Conservation (phyloP, 169 alveolate genomes). For the Plasmodium gallinaceum region DNA sequence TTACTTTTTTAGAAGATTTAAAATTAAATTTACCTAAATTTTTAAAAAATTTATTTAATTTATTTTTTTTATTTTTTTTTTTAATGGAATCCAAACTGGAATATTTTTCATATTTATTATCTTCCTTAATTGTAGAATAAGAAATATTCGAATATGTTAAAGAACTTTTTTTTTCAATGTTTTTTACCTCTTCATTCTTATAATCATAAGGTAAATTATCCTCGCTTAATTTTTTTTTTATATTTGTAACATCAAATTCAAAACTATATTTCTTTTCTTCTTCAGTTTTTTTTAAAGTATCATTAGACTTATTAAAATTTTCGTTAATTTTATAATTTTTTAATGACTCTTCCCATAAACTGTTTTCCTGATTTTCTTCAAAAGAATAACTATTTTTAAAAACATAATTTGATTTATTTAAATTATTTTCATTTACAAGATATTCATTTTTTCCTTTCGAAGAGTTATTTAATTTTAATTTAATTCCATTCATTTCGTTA, state of each 20-base stretch:
- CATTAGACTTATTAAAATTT: too few species aligned
- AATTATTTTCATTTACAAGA: neutral
- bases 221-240: constrained; percentile 18
- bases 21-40: constrained; percentile 60
- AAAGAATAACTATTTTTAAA: neutral
- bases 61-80: constrained; percentile 52
- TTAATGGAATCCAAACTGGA: constrained; percentile 30
- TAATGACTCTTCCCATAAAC: neutral
- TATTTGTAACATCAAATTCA: neutral
- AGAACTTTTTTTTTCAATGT: constrained; percentile 28
- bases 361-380: neutral
- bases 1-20: constrained; percentile 35
- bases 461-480: too few species aligned
- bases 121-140: constrained; percentile 41
- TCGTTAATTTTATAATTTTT: neutral
- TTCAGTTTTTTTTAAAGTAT: neutral
- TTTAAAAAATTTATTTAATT: constrained; percentile 48
- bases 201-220: neutral
- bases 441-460: neutral
- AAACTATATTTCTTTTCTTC: neutral
- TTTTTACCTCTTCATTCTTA: constrained; percentile 9
- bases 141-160: constrained; percentile 38
- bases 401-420: neutral
- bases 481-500: too few species aligned
- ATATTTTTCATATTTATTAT: constrained; percentile 39